Evolutionary conservation across 2,329 filamentous ascomycete genomes (phyloP).

Genomic region (Coniochaeta sp.): DNA sequence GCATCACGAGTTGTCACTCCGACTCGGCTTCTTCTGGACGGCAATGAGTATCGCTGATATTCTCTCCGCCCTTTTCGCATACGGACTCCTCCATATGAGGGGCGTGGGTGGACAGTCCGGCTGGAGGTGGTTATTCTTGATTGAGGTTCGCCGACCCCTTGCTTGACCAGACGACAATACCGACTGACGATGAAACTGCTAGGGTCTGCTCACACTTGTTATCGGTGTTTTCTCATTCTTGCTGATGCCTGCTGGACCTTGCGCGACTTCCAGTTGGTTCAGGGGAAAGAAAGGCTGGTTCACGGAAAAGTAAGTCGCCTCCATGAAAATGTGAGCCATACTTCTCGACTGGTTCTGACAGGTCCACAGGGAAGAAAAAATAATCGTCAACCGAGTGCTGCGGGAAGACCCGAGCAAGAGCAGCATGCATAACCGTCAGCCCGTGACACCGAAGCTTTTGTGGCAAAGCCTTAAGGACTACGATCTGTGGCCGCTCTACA

Average conservation of each 20-base stretch:
- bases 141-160: slow-evolving; percentile 35
- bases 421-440: slow-evolving; percentile 54
- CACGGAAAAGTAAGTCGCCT: slow-evolving; percentile 31
- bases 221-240: slow-evolving; percentile 47
- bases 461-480: slow-evolving; percentile 40
- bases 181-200: background rate
- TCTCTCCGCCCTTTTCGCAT: slow-evolving; percentile 28
- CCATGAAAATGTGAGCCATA: background rate
- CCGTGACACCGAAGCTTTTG: slow-evolving; percentile 40
- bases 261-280: slow-evolving; percentile 47
- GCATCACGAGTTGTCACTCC: slow-evolving; percentile 28
- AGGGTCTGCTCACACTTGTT: slow-evolving; percentile 31
- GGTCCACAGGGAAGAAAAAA: slow-evolving; percentile 40
- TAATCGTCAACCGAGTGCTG: slow-evolving; percentile 51
- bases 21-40: slow-evolving; percentile 33
- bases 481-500: slow-evolving; percentile 36
- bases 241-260: slow-evolving; percentile 45
- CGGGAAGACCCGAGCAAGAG: slow-evolving; percentile 55
- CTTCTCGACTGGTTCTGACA: background rate
- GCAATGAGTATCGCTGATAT: slow-evolving; percentile 32
- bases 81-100: slow-evolving; percentile 31
- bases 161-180: too few relatives aligned
- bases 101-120: slow-evolving; percentile 26
- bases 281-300: slow-evolving; percentile 52
- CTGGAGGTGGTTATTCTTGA: slow-evolving; percentile 46